Evolutionary conservation across 129 eudicot genomes (phyloP).

Genomic region (Artemisia tridentata): DNA sequence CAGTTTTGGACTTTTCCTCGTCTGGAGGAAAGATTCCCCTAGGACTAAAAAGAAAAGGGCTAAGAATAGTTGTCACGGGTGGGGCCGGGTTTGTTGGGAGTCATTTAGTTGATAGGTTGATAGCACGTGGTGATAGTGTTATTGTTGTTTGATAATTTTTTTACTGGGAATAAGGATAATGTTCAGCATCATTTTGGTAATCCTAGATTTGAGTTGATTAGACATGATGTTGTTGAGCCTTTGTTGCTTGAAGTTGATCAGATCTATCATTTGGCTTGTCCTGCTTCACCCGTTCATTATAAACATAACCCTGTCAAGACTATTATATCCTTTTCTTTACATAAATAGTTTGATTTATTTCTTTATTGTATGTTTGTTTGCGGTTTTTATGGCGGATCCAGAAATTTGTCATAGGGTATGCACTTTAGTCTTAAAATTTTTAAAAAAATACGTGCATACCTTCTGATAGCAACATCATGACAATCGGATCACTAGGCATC

Average conservation of each 20-base stretch:
- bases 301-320: constrained; percentile 87
- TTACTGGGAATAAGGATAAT: constrained; percentile 86
- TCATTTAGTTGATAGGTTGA: constrained; percentile 80
- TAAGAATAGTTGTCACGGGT: constrained; percentile 83
- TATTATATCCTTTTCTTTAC: constrained; percentile 73
- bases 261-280: constrained; percentile 97
- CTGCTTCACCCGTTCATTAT: constrained; percentile 93
- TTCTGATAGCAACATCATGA: too few species aligned
- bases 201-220: constrained; percentile 78
- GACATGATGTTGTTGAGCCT: constrained; percentile 94
- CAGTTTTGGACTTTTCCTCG: too few species aligned
- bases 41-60: constrained; percentile 65
- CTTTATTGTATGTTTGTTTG: too few species aligned
- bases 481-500: too few species aligned
- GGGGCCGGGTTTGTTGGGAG: constrained; percentile 96
- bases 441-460: too few species aligned
- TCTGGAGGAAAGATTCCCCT: constrained; percentile 75
- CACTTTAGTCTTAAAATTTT: too few species aligned
- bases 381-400: too few species aligned
- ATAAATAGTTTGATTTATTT: too few species aligned
- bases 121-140: constrained; percentile 79
- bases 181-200: constrained; percentile 88
- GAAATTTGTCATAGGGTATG: too few species aligned
- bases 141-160: constrained; percentile 92
- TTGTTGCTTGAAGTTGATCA: constrained; percentile 84